phyloP scores from a whole-genome alignment of 345 rosid species.

The Pelargonium nanum region DNA sequence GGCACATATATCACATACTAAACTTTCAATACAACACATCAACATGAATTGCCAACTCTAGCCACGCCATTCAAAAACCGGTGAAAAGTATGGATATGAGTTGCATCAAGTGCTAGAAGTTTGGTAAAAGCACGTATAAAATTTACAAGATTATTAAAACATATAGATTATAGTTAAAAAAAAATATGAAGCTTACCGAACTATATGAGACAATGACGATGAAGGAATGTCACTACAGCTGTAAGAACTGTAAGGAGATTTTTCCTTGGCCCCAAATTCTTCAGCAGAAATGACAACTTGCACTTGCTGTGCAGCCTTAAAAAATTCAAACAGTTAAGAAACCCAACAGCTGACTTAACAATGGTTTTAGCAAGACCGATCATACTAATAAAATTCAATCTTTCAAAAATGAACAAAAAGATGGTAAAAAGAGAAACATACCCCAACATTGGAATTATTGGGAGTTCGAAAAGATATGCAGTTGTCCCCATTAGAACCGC shows the following conservation, averaged over 20 bases:
- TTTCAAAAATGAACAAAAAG: conserved; percentile 4
- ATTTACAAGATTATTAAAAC: background rate
- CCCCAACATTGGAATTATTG: conserved; percentile 45
- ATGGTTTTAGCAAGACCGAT: conserved; percentile 4
- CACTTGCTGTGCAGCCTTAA: conserved; percentile 51
- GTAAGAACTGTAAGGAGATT: conserved; percentile 67
- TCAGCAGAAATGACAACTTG: conserved; percentile 70
- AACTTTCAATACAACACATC: too few species aligned
- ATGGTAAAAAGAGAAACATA: conserved; percentile 23
- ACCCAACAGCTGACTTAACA: conserved; percentile 3
- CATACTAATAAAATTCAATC: background rate
- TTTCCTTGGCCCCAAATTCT: conserved; percentile 81
- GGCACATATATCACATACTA: too few species aligned
- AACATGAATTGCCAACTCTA: too few species aligned
- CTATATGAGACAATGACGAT: conserved; percentile 56
- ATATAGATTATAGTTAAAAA: background rate
- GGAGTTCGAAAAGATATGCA: conserved; percentile 64
- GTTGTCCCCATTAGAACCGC: conserved; percentile 50
- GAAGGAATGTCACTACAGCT: conserved; percentile 58
- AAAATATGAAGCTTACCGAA: conserved; percentile 42
- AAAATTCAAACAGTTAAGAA: conserved; percentile 12
- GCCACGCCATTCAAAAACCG: too few species aligned
- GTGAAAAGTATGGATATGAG: too few species aligned
- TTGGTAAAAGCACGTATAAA: background rate
- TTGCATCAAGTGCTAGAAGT: background rate